Percentiles rank a stretch among this genome's conserved stretches.
phyloP scores from a whole-genome alignment of 345 rosid genomes.

The Rubroshorea leprosula region DNA sequence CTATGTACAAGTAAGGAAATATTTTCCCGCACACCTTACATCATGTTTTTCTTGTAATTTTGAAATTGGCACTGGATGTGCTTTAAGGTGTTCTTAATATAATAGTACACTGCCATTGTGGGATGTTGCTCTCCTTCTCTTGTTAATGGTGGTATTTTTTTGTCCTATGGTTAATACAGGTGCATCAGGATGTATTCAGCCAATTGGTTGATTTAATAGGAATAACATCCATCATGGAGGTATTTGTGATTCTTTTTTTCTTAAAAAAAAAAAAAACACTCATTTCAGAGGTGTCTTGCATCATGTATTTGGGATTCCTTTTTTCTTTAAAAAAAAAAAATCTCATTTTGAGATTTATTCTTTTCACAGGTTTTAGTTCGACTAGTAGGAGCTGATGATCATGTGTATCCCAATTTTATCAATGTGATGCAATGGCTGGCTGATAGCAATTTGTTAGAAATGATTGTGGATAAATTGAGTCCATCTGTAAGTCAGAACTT shows the following conservation, averaged over 20 bases:
- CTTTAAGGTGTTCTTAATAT: not conserved
- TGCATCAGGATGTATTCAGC: slow-evolving; percentile 76
- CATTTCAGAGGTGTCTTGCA: slow-evolving; percentile 1
- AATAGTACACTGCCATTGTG: not conserved
- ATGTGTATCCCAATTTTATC: slow-evolving; percentile 85
- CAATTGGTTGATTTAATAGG: slow-evolving; percentile 96
- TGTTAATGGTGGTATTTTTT: not conserved
- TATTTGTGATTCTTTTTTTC: slow-evolving; percentile 20
- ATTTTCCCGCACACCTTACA: not conserved
- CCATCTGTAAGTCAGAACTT: slow-evolving; percentile 62
- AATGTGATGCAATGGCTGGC: slow-evolving; percentile 99
- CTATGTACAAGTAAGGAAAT: slow-evolving; percentile 72
- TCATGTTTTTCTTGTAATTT: slow-evolving; percentile 5
- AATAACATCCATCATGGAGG: slow-evolving; percentile 99
- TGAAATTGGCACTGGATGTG: not conserved
- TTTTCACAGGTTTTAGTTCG: slow-evolving; percentile 80
- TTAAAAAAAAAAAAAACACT: not conserved
- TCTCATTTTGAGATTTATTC: not conserved
- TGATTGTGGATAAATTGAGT: slow-evolving; percentile 89
- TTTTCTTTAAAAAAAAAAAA: too few relatives aligned
- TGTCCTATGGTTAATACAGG: slow-evolving; percentile 37
- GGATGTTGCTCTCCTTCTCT: not conserved
- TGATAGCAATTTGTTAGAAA: slow-evolving; percentile 80
- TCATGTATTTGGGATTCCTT: too few relatives aligned
- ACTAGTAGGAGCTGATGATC: slow-evolving; percentile 94